Evolutionary conservation across 495 filamentous ascomycete species (phyloP), one percentile per base, ranked within the genome.

Genomic region (Penicillium odoratum): DNA sequence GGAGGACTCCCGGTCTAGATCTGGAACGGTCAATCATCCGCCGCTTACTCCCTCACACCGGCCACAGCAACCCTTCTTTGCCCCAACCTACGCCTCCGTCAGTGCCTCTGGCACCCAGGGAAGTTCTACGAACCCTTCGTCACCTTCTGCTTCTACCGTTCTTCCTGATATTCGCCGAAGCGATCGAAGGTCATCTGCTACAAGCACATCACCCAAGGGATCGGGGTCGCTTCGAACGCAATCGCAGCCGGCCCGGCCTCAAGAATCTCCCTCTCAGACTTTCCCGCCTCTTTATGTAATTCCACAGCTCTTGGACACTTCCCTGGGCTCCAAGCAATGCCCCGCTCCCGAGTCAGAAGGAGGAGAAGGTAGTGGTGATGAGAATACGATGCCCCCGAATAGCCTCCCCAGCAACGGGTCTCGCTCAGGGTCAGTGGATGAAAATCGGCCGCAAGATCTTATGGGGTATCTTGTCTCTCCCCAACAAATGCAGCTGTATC

Each of bases 381-480:
- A 81, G 48, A 72, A 64, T 46, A 61, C 66, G 30, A 72, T 77
- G 51, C 73, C 74, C n/a, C 69, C 76, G n/a, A 69, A 67, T 50
- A 76, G 71, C 55, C 62, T 71, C 42, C 69, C 72, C 44, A 69
- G 64, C 55, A 76, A 71, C 58, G 69, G 59, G 40, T 64, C 73
- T 36, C 76, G 69, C 33, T 69, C 72, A 28, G 70, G 67, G 13
- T 75, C 77, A 31, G 62, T 75, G 52, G 81, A 83, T 49, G 78
- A 84, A 60, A 69, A 67, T 53, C 60, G 75, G 53, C 54, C 74
- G 36, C 81, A 84, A 55, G 85, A 89, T 61, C 87, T 88, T 68
- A 72, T 88, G 57, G 85, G 85, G 0, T 86, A 85, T 65, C 89
- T 88, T 62, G 71, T 88, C 13, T 79, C 79, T 34, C 82, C 85